Evolutionary conservation across 768 basidiomycete genomes (phyloP), one percentile per base, ranked within the genome.

Genomic region (Russula sp.): DNA sequence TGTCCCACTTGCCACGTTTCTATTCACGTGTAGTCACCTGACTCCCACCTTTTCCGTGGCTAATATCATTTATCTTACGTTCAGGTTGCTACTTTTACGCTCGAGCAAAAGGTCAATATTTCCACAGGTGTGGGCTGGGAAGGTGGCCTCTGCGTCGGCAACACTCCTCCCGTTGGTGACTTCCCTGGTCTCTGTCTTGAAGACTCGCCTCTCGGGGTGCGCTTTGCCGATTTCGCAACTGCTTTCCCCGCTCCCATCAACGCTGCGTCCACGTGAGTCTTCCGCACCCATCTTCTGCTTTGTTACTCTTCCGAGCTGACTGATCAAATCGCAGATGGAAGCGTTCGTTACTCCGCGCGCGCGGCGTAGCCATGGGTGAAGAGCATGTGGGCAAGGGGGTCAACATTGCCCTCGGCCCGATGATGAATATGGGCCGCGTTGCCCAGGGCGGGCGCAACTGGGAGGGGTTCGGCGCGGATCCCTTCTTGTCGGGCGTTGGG

Each of bases 401-500:
- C 51, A 83, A 97, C 68, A 76, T 95, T 54, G 87, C 85, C 10
- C 80, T 95, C 3, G 78, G 81, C 34, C 82, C 91, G 0, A 90
- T 90, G 87, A 94, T 91, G 85, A 94, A 94, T 71, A 82, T 95
- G 77, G 89, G 87, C 3, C 83, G 90, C 18, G 74, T 87, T 20
- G 85, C 89, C 3, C 78, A 83, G 66, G 91, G 88, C 7, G 94
- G 94, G 18, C 79, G 94, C 34, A 93, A 94, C 73, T 96, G 92
- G 91, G 94, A 96, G 78, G 92, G 91, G n/a, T 94, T 94, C 62
- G 93, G 94, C 35, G 91, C 82, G 10, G 94, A 97, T 72, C 94
- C 94, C 0, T 96, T 84, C 76, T 77, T 96, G 16, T 69, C 82
- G n/a, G 92, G 94, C 13, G 91, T 91, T 70, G 77, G 79, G 1